Evolutionary conservation across 495 filamentous ascomycete species (phyloP), one percentile per base, ranked within the genome.

Genomic region (Talaromyces liani): DNA sequence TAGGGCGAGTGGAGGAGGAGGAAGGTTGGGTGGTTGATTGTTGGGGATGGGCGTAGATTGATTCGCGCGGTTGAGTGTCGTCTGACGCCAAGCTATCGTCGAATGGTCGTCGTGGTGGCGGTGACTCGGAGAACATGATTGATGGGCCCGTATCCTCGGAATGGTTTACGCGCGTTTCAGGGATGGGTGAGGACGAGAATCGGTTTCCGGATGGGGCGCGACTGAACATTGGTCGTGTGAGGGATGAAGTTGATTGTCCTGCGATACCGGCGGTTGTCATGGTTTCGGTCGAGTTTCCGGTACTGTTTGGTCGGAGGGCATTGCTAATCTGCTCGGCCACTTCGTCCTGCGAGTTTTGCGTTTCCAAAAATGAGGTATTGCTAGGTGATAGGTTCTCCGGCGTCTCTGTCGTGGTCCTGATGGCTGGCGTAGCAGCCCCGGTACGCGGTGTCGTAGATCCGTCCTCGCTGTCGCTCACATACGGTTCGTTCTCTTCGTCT

Each of bases 161-260:
- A 1, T 76, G 77, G 9, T 87, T 83, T 10, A 92, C 82, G 49
- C 79, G 81, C 29, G 91, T 88, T 68, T 88, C 85, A 0, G 91
- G 91, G 9, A 91, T 85, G n/a, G 91, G 84, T 22, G 83, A 85
- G 56, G 86, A 90, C 20, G 87, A 87, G 70, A 93, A 93, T 79
- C 70, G 84, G 61, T 77, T 76, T 63, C 75, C 77, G 39, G 77
- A 80, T 1, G 73, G 68, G 6, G 70, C 73, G 6, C 78, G 76
- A 55, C 66, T 73, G 0, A 75, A 62, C 4, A 60, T 34, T 31
- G 78, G 77, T 24, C 73, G 72, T 25, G 12, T 68, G 62, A 18
- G 72, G 34, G 61, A 69, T 71, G 66, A 53, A 75, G 69, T 66
- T 73, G 7, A 18, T 18, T 73, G 65, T 54, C 78, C 70, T 49